Evolutionary conservation across 345 rosid species (phyloP).

Genomic region (Psidium guajava): DNA sequence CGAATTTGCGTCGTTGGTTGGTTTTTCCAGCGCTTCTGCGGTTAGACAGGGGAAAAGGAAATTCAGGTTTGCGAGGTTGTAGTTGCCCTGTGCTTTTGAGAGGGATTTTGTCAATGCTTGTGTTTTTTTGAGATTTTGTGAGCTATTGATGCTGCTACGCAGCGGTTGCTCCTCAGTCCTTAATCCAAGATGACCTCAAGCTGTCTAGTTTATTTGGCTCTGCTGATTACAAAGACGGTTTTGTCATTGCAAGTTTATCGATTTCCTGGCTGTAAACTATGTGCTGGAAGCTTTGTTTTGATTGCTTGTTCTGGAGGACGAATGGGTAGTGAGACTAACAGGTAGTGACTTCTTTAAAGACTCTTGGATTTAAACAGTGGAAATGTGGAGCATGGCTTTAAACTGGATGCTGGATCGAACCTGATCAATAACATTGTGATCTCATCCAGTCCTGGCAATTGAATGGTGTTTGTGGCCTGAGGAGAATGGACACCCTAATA

Average conservation of each 20-base stretch:
- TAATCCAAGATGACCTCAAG: background rate
- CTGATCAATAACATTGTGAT: background rate
- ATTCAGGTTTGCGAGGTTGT: background rate
- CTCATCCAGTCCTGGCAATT: background rate
- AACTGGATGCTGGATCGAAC: background rate
- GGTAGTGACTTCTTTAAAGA: background rate
- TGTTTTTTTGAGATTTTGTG: background rate
- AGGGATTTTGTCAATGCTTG: background rate
- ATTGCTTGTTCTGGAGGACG: background rate
- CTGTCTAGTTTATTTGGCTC: background rate
- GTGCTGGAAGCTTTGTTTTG: background rate
- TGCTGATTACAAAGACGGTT: background rate
- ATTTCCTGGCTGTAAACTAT: background rate
- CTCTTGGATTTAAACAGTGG: background rate
- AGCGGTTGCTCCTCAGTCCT: background rate
- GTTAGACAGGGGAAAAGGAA: background rate
- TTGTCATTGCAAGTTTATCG: background rate
- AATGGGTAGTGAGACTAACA: background rate
- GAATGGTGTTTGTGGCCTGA: background rate
- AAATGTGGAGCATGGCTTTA: background rate
- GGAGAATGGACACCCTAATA: background rate
- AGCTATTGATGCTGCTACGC: background rate
- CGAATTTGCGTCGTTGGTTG: background rate
- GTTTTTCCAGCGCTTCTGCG: background rate
- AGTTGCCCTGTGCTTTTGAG: background rate